Percentiles rank a stretch among this genome's conserved stretches.
phyloP scores from a whole-genome alignment of 2,329 filamentous ascomycete genomes.

The Colletotrichum costaricense region DNA sequence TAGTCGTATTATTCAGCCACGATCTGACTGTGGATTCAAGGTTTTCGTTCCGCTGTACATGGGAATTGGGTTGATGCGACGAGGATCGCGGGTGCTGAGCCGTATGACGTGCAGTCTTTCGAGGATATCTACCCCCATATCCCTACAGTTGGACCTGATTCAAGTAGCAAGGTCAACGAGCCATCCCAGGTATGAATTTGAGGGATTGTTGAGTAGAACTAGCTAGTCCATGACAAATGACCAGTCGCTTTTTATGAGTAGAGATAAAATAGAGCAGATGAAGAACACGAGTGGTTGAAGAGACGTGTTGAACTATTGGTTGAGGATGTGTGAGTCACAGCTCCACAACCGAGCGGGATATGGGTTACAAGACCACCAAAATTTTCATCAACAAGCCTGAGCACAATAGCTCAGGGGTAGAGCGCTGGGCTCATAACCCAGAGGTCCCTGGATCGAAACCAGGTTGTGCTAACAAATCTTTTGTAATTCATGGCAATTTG shows the following conservation, averaged over 20 bases:
- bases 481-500: not conserved
- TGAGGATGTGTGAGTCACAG: not conserved
- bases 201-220: no score
- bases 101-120: not conserved
- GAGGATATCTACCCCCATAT: not conserved
- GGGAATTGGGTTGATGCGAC: constrained; percentile 44
- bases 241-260: not conserved
- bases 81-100: not conserved
- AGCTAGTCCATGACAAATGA: not conserved
- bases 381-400: not conserved
- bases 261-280: not conserved
- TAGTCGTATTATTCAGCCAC: constrained; percentile 51
- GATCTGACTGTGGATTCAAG: constrained; percentile 44
- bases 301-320: not conserved
- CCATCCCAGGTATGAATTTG: not conserved
- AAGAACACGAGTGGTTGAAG: not conserved
- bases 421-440: constrained; percentile 36
- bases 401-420: constrained; percentile 27
- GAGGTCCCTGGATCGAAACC: constrained; percentile 36
- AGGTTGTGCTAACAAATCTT: constrained; percentile 19
- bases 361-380: fast-evolving
- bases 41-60: constrained; percentile 49
- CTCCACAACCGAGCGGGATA: not conserved
- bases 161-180: not conserved
- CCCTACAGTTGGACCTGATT: not conserved